Evolutionary conservation across 805 yeast species (phyloP).

Genomic region (Lipomyces lipofer): DNA sequence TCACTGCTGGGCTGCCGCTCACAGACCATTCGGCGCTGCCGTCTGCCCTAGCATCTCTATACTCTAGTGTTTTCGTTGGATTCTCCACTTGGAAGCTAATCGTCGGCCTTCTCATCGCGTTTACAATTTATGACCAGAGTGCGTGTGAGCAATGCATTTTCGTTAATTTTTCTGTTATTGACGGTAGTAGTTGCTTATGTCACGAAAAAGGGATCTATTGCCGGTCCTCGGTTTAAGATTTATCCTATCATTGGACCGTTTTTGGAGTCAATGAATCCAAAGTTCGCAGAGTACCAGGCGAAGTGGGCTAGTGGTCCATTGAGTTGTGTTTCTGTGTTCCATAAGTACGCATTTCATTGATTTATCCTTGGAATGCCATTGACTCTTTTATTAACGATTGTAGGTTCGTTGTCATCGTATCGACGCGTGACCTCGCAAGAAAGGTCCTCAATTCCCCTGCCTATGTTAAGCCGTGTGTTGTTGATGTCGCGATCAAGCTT

Average conservation of each 20-base stretch:
- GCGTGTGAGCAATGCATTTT: not conserved
- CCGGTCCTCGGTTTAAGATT: constrained; percentile 82
- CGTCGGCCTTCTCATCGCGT: constrained; percentile 11
- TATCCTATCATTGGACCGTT: constrained; percentile 98
- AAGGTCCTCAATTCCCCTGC: constrained; percentile 81
- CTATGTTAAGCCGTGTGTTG: constrained; percentile 95
- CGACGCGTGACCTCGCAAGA: constrained; percentile 82
- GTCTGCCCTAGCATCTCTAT: not conserved
- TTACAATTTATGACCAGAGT: constrained; percentile 27
- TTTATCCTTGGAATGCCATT: not conserved
- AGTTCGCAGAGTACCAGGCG: constrained; percentile 86
- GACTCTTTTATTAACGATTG: not conserved
- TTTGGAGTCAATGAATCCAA: constrained; percentile 90
- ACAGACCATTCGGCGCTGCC: not conserved
- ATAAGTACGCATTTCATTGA: constrained; percentile 51
- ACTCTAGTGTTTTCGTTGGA: not conserved
- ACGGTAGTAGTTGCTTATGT: constrained; percentile 75
- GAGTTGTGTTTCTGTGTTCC: constrained; percentile 96
- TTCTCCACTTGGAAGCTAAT: constrained; percentile 14
- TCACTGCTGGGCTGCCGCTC: not conserved
- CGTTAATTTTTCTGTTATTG: not conserved
- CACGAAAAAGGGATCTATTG: constrained; percentile 78
- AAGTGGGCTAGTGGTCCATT: constrained; percentile 95
- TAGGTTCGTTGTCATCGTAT: constrained; percentile 84
- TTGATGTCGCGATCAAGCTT: constrained; percentile 92